phyloP scores from a whole-genome alignment of 768 basidiomycete species.

The Lactifluus rugatus region DNA sequence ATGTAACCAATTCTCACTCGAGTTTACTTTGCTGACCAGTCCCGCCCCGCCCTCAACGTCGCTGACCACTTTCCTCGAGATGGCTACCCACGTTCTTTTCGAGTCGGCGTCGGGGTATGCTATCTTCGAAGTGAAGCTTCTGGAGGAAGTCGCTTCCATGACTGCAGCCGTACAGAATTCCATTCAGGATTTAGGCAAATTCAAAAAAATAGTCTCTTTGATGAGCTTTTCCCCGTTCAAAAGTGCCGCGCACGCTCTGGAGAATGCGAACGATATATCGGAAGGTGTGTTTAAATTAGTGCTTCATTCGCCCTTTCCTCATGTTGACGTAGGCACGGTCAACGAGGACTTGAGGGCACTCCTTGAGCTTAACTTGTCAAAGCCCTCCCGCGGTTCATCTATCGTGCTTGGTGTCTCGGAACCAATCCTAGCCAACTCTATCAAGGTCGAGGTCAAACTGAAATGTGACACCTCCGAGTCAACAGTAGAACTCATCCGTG shows the following conservation, averaged over 20 bases:
- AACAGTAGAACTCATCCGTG: constrained; percentile 79
- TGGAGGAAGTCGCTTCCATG: constrained; percentile 80
- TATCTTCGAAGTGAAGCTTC: constrained; percentile 77
- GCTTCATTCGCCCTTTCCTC: not conserved
- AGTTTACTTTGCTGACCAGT: too few species aligned
- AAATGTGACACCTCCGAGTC: constrained; percentile 75
- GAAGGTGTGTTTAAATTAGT: constrained; percentile 55
- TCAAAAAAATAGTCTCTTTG: constrained; percentile 85
- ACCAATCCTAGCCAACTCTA: constrained; percentile 58
- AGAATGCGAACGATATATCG: constrained; percentile 93
- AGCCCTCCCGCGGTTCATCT: constrained; percentile 57
- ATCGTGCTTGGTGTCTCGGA: constrained; percentile 78
- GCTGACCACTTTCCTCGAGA: constrained; percentile 23
- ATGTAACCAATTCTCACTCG: not conserved
- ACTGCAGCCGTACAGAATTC: constrained; percentile 74
- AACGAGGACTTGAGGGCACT: constrained; percentile 77
- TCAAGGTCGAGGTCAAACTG: constrained; percentile 62
- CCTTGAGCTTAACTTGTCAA: constrained; percentile 80
- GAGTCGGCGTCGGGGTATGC: constrained; percentile 94
- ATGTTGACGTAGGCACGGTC: constrained; percentile 52
- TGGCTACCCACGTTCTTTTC: constrained; percentile 84
- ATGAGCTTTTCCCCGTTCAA: constrained; percentile 91
- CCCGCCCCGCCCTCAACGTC: not conserved
- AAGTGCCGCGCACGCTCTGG: constrained; percentile 84
- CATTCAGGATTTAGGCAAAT: constrained; percentile 78